Evolutionary conservation across 176 grass and related monocot species (phyloP), one percentile per base, ranked within the genome.

Genomic region (Saccharum spontaneum): DNA sequence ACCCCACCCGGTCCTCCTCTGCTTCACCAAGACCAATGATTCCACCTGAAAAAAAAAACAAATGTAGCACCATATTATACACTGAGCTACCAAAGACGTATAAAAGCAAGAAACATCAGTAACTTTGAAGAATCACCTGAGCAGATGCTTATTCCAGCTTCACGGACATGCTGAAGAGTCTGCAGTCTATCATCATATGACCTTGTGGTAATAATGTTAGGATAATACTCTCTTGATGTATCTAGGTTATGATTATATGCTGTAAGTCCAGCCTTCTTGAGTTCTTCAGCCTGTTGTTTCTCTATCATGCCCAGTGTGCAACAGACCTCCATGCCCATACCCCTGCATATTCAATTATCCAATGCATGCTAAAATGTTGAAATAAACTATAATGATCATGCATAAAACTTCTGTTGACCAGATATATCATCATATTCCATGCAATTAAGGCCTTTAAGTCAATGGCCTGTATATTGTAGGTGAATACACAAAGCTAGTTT

Each of bases 221-320:
- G 92, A 79, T 97, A 99, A 85, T 96, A 99, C 83, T 99, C 97
- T 91, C 94, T 99, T 67, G 97, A 99, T 84, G 97, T 99, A 84
- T 99, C 94, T 48, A 99, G 84, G 83, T 99, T 99, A 88, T 99
- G 97, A 89, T 97, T 99, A 89, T 99, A 99, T 17, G 97, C 97
- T 76, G 97, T 99, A 71, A 99, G 97, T 28, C 97, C 97, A 50
- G 94, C 97, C 82, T 99, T 89, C 80, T 99, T 99, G 34, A 99
- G 97, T 73, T 94, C 86, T 85, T 89, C 90, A 16, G 97, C 94
- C 80, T 99, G 97, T 73, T 97, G 94, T 86, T 99, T 96, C 88
- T 99, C 97, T 85, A 99, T 69, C 97, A 99, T 99, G 86, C 97
- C 97, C 28, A 99, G 80, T 62, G 97, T 99, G 86, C 97, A 97